phyloP scores from a whole-genome alignment of 306 rosid genomes.

The Heteromeles arbutifolia region DNA sequence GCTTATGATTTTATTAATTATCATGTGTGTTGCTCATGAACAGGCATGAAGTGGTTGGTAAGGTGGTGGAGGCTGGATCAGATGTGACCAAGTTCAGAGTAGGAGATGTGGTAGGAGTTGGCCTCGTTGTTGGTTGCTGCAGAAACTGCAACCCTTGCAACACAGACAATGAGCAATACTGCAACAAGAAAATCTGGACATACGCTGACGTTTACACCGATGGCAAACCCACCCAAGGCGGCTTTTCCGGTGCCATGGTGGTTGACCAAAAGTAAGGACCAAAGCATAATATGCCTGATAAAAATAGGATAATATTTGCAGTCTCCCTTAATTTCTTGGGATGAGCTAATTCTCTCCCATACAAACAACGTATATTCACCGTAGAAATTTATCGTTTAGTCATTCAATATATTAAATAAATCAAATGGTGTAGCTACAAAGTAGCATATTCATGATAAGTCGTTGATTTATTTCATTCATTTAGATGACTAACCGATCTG shows the following conservation, averaged over 20 bases:
- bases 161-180: slow-evolving; percentile 63
- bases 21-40: not conserved
- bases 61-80: slow-evolving; percentile 72
- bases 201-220: slow-evolving; percentile 60
- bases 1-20: not conserved
- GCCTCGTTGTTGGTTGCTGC: slow-evolving; percentile 70
- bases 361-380: no score
- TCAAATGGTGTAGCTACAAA: no score
- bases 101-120: slow-evolving; percentile 65
- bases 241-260: slow-evolving; percentile 61
- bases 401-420: no score
- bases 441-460: no score
- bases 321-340: not conserved
- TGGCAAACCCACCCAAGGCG: slow-evolving; percentile 80
- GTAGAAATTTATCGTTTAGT: no score
- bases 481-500: no score
- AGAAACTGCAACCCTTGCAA: slow-evolving; percentile 49
- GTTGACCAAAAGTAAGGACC: slow-evolving; percentile 53
- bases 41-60: slow-evolving; percentile 82
- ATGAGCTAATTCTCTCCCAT: no score
- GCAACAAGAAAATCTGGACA: slow-evolving; percentile 73
- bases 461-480: no score
- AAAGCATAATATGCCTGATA: not conserved
- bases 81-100: slow-evolving; percentile 48
- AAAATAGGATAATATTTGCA: not conserved